Conservation (phyloP, 495 filamentous ascomycete species). For the Aspergillus ellipticus region DNA sequence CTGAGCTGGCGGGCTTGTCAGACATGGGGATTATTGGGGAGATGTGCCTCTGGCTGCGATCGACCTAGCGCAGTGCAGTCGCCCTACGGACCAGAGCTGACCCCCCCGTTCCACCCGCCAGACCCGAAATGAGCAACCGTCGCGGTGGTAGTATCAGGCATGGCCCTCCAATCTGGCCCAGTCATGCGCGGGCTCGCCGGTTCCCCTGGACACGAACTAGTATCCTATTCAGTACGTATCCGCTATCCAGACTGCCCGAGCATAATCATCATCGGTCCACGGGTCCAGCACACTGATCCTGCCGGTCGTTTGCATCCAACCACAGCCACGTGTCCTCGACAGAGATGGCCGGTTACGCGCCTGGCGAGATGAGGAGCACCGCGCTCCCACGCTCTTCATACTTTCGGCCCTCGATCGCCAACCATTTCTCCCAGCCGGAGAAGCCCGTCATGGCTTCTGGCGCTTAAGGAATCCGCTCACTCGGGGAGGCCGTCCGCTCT, state of each 20-base stretch:
- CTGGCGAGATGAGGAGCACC: slow-evolving; percentile 9
- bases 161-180: neutral
- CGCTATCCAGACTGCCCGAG: too few species aligned
- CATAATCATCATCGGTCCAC: too few species aligned
- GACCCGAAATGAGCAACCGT: neutral
- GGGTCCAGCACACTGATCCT: slow-evolving; percentile 7
- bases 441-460: neutral
- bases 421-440: neutral
- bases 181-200: neutral
- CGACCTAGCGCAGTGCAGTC: neutral
- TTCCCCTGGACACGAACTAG: neutral
- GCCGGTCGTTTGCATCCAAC: slow-evolving; percentile 16
- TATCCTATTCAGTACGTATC: too few species aligned
- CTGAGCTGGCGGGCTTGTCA: slow-evolving; percentile 6
- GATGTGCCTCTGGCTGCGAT: slow-evolving; percentile 3
- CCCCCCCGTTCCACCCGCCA: slow-evolving; percentile 1
- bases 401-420: neutral
- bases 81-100: neutral
- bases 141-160: neutral
- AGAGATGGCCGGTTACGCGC: slow-evolving; percentile 14
- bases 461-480: neutral
- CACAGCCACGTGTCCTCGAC: slow-evolving; percentile 19
- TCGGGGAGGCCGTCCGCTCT: neutral
- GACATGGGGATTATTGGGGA: neutral
- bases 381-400: neutral